Percentiles rank a stretch among this genome's conserved stretches.
These are phyloP conservation scores for Dictyostelium firmibasis DNA, from an alignment of 78 protist genomes.

Conservation along the genomic window DNA sequence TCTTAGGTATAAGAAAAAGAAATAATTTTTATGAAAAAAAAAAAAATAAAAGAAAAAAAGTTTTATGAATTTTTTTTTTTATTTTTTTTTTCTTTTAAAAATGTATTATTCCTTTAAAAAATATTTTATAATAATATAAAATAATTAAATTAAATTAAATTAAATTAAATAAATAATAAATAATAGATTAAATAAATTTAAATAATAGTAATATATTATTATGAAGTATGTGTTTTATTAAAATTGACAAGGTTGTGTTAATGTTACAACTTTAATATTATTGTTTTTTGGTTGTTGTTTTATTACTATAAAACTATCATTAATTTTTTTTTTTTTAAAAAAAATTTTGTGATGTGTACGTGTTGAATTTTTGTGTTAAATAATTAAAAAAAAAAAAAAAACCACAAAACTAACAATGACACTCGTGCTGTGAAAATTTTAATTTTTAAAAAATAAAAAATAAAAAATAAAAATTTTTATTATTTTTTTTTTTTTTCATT, in stretches of 20 bases:
- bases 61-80: not conserved
- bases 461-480: not conserved
- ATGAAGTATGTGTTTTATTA: too few relatives aligned
- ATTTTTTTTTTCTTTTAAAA: too few relatives aligned
- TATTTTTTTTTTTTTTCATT: not conserved
- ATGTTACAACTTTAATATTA: not conserved
- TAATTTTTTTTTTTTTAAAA: too few relatives aligned
- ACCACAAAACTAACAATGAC: not conserved
- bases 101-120: not conserved
- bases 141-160: too few relatives aligned
- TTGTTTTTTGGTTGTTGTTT: not conserved
- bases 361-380: not conserved
- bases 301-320: not conserved
- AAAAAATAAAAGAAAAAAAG: not conserved
- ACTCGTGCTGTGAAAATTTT: not conserved
- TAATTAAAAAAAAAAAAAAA: too few relatives aligned
- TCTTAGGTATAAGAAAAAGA: not conserved
- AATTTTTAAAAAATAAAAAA: not conserved
- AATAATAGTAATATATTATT: not conserved
- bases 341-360: not conserved
- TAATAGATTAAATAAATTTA: not conserved
- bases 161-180: not conserved
- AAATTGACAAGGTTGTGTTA: not conserved
- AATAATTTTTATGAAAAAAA: not conserved
- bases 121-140: too few relatives aligned